Evolutionary conservation across 805 yeast species (phyloP), one percentile per base, ranked within the genome.

Genomic region (Starmerella potacharoeniae): DNA sequence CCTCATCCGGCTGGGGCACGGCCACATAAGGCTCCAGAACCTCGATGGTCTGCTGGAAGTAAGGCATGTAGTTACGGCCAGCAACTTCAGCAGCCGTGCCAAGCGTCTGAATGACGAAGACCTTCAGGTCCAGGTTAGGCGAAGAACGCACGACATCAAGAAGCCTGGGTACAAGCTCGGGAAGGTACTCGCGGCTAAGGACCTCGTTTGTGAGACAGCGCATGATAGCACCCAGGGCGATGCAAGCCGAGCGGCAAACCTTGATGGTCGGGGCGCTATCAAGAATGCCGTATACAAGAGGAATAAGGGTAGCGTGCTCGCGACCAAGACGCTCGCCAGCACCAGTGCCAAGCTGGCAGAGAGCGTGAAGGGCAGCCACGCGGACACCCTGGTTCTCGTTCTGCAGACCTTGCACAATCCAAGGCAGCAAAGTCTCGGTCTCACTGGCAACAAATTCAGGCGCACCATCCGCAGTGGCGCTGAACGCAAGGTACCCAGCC

Each of bases 31-130:
- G 89, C 71, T 87, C 93, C 64, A 93, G 77, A 60, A 78, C 79
- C 68, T 83, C 82, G 63, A 91, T 81, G 51, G 96, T 85, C 60
- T 81, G 78, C 66, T 81, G 79, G 71, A 91, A 91, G 75, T 78
- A 93, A 57, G 97, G 97, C 57, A 78, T 74, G 72, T 86, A 93
- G 41, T 85, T 78, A 64, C 83, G 82, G 71, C 97, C 96, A 45
- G 96, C 81, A 55, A 97, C 95, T 67, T 84, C 89, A 33, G 98
- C 97, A 57, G 96, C 87, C 41, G 97, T 90, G 54, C 97, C 97
- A 68, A 93, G 86, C 41, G 97, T 96, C 53, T 95, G 86, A 57
- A 93, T 96, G 16, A 73, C 69, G 14, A 95, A 79, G 28, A 90
- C 84, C 66, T 71, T 71, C 54, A 73, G 65, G 28, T 65, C 60